Conservation (phyloP, 805 yeast genomes). For the Nakazawaea peltata region DNA sequence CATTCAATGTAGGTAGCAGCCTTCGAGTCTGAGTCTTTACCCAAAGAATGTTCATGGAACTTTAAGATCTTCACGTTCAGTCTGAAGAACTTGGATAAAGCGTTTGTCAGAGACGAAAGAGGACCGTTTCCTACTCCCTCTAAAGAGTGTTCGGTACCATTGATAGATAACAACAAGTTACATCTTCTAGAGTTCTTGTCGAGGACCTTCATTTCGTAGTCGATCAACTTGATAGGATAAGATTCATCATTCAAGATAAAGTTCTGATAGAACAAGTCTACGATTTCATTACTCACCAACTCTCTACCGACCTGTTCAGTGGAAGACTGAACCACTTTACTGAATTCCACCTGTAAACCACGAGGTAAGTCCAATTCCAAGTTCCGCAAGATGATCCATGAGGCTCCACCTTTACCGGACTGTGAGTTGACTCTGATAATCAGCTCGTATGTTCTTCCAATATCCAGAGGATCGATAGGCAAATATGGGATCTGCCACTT, state of each 20-base stretch:
- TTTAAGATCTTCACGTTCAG: constrained; percentile 51
- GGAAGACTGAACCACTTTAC: constrained; percentile 57
- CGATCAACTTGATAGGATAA: constrained; percentile 16
- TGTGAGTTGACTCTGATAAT: constrained; percentile 84
- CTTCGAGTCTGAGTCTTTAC: constrained; percentile 58
- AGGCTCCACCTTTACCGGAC: constrained; percentile 85
- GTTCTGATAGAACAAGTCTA: constrained; percentile 59
- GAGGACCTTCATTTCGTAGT: constrained; percentile 21
- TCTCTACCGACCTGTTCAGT: constrained; percentile 73
- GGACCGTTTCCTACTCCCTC: constrained; percentile 77
- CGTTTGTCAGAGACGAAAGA: constrained; percentile 65
- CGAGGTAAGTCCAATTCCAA: constrained; percentile 78
- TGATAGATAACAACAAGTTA: constrained; percentile 39
- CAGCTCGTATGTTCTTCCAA: constrained; percentile 89
- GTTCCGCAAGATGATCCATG: constrained; percentile 74
- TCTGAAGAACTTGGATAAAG: constrained; percentile 41
- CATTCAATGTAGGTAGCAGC: constrained; percentile 68
- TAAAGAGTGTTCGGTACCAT: constrained; percentile 31
- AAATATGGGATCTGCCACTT: constrained; percentile 74
- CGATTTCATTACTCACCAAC: constrained; percentile 55
- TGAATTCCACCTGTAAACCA: constrained; percentile 70
- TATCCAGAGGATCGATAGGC: constrained; percentile 79
- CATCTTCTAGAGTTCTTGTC: constrained; percentile 34
- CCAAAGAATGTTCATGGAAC: constrained; percentile 77
- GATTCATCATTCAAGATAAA: constrained; percentile 26